These are phyloP conservation scores for Calonectria honghensis DNA, from an alignment of 2,329 filamentous ascomycete species.

Conservation along the genomic window DNA sequence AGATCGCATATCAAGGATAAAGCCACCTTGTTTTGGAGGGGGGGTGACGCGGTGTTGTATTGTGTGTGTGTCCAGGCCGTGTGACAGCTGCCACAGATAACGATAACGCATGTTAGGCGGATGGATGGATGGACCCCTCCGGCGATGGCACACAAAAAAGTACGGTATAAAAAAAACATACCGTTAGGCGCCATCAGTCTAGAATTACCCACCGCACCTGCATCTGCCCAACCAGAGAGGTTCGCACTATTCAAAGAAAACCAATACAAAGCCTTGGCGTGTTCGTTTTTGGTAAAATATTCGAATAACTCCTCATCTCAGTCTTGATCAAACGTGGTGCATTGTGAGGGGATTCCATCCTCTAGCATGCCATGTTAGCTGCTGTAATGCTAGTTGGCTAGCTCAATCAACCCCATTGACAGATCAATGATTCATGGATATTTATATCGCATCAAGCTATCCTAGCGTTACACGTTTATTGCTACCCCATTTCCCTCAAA, in stretches of 20 bases:
- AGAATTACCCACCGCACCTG: background rate
- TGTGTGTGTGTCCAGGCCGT: constrained; percentile 24
- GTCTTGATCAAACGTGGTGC: background rate
- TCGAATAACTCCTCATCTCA: background rate
- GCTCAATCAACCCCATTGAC: background rate
- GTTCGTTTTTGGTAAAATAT: background rate
- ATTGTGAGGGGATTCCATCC: background rate
- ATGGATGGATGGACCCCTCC: background rate
- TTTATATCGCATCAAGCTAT: constrained; percentile 16
- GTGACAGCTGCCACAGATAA: constrained; percentile 18
- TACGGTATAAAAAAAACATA: too few relatives aligned
- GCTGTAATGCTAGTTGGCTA: background rate
- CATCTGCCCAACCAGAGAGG: background rate
- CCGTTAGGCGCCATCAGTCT: background rate
- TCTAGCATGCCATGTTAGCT: background rate
- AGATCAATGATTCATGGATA: constrained; percentile 20
- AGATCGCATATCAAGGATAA: constrained; percentile 3
- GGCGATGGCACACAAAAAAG: constrained; percentile 7
- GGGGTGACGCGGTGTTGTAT: constrained; percentile 27
- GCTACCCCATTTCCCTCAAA: background rate
- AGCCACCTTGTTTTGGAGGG: constrained; percentile 7
- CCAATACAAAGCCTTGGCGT: background rate
- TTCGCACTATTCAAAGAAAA: background rate
- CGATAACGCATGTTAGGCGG: background rate
- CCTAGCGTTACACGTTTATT: constrained; percentile 17